These are phyloP conservation scores for Penicillium sp. DNA, from an alignment of 2,329 filamentous ascomycete genomes.

Conservation along the genomic window DNA sequence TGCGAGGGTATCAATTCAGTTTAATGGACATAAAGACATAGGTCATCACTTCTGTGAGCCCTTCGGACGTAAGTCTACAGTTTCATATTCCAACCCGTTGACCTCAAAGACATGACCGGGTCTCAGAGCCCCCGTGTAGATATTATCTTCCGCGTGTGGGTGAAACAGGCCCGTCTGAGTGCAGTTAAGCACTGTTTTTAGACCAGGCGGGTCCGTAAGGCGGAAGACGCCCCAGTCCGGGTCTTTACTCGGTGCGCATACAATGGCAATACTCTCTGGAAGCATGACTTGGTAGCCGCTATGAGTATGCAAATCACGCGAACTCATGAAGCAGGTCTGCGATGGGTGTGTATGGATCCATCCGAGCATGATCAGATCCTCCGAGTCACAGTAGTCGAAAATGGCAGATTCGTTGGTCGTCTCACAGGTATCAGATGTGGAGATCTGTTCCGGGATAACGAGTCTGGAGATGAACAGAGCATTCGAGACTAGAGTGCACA, in stretches of 20 bases:
- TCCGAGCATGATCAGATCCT: conserved; percentile 79
- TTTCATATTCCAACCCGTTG: conserved; percentile 60
- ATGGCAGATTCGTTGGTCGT: conserved; percentile 79
- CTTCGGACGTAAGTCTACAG: conserved; percentile 55
- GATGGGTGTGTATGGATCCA: conserved; percentile 99
- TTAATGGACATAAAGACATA: conserved; percentile 5
- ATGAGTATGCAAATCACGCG: conserved; percentile 87
- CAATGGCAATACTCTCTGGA: conserved; percentile 91
- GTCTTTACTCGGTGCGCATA: conserved; percentile 78
- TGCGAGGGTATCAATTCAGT: conserved; percentile 18
- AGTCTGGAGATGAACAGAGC: conserved; percentile 86
- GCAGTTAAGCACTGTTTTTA: conserved; percentile 79
- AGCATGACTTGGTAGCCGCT: conserved; percentile 94
- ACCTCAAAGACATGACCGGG: conserved; percentile 69
- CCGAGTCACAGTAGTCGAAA: conserved; percentile 80
- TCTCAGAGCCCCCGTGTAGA: conserved; percentile 70
- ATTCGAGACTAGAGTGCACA: conserved; percentile 85
- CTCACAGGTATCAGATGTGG: conserved; percentile 90
- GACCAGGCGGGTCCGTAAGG: conserved; percentile 84
- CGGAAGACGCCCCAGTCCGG: conserved; percentile 83
- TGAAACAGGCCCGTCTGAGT: conserved; percentile 77
- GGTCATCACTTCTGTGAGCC: conserved; percentile 7
- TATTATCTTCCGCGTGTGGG: conserved; percentile 62
- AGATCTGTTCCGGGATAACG: conserved; percentile 83
- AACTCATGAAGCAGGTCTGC: conserved; percentile 97